Evolutionary conservation across 176 grass and related monocot species (phyloP).

Genomic region (Guadua angustifolia): DNA sequence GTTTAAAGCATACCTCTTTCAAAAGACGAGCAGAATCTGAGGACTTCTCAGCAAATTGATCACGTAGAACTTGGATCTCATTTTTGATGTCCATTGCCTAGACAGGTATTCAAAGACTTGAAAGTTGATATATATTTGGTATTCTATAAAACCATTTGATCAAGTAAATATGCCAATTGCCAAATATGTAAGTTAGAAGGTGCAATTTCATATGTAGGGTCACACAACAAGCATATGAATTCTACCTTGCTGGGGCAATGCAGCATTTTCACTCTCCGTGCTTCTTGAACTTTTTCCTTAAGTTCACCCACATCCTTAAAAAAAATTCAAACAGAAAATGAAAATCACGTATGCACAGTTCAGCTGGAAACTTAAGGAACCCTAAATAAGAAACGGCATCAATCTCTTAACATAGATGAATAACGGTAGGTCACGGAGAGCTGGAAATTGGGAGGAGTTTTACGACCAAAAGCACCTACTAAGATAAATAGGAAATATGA

Average conservation of each 20-base stretch:
- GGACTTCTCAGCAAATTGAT: constrained; percentile 66
- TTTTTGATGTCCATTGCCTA: constrained; percentile 84
- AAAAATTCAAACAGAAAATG: constrained; percentile 8
- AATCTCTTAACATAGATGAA: background rate
- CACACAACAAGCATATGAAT: background rate
- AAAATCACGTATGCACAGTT: constrained; percentile 30
- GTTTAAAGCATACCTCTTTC: constrained; percentile 63
- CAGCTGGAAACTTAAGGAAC: constrained; percentile 27
- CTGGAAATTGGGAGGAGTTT: background rate
- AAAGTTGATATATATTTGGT: constrained; percentile 8
- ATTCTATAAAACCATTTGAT: constrained; percentile 11
- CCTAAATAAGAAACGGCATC: background rate
- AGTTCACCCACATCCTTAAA: constrained; percentile 66
- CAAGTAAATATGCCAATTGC: background rate
- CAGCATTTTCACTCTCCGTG: constrained; percentile 84
- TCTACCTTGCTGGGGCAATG: constrained; percentile 86
- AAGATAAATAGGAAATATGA: background rate
- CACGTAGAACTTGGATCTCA: constrained; percentile 70
- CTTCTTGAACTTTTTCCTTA: constrained; percentile 68
- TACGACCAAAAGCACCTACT: background rate
- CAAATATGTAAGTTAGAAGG: background rate
- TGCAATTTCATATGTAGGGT: background rate
- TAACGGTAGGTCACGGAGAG: background rate
- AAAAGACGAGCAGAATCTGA: constrained; percentile 55
- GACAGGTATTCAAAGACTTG: constrained; percentile 21